These are phyloP conservation scores for Colletotrichum cuscutae DNA, from an alignment of 2,329 filamentous ascomycete genomes.

Conservation along the genomic window DNA sequence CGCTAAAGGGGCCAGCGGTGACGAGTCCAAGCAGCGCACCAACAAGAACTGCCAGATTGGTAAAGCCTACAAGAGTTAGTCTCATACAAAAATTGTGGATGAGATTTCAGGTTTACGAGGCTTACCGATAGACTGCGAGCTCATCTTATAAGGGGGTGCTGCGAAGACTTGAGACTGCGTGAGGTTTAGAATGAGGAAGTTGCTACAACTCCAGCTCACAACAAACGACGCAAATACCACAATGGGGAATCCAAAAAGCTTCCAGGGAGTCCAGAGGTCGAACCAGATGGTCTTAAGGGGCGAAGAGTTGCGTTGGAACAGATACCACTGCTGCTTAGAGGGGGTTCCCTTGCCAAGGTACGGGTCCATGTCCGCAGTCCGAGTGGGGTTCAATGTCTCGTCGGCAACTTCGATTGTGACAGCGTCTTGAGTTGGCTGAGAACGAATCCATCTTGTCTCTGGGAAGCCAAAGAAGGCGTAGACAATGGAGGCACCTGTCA, in stretches of 20 bases:
- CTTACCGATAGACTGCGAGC: neutral
- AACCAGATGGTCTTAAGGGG: constrained; percentile 54
- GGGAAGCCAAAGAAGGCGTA: constrained; percentile 58
- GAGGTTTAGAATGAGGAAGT: constrained; percentile 65
- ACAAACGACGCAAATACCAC: constrained; percentile 71
- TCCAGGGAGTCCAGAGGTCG: constrained; percentile 71
- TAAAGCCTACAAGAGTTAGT: neutral
- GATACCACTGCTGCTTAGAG: constrained; percentile 64
- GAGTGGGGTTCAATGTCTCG: neutral
- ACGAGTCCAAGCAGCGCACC: neutral
- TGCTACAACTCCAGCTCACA: constrained; percentile 57
- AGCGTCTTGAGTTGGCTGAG: neutral
- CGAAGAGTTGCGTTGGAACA: constrained; percentile 54
- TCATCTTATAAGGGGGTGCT: constrained; percentile 30
- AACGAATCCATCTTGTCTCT: neutral
- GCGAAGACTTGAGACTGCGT: constrained; percentile 48
- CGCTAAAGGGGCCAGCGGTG: constrained; percentile 43
- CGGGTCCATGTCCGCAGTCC: constrained; percentile 41
- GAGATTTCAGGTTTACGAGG: neutral
- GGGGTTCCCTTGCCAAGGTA: constrained; percentile 66
- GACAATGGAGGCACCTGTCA: constrained; percentile 60
- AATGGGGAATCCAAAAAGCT: constrained; percentile 70
- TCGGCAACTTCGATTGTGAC: neutral
- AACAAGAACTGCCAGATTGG: neutral
- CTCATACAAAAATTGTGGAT: neutral